Base-by-base conservation (phyloP, 2,329 filamentous ascomycete species). In the Cladosporium sp. region DNA sequence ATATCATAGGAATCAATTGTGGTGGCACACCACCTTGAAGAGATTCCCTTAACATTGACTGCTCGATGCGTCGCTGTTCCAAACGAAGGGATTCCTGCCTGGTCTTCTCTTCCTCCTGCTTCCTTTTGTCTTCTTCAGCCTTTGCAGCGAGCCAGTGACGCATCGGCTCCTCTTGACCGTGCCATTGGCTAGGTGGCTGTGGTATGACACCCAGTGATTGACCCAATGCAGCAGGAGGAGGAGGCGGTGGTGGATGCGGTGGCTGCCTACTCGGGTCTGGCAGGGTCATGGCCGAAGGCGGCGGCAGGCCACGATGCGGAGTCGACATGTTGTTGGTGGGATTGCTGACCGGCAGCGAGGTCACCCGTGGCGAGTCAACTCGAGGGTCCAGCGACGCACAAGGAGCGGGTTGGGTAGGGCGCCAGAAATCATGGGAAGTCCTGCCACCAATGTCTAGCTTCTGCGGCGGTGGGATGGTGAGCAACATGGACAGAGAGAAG, bases 91-190 rank as follows among this genome's bases (percentile, higher is more conserved):
- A 72, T 65, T 81, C 79, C 66, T 82, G 80, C 61, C 76, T 75
- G 51, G 79, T 81, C 70, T 74, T 78, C 64, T 82, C 79, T 66
- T 82, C 79, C 67, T 82, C 80, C 70, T 81, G 78, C 70, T 76
- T 79, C 59, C 78, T 73, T 69, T 75, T 78, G 61, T 82, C 80
- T 67, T 82, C 80, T 63, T 78, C 76, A 15, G 78, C 74, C 68
- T 80, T 82, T 19, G 78, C 77, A 11, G 72, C 69, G 20, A 82
- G 70, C 78, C 79, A 82, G 57, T 77, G 78, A 60, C 78, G 77
- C 75, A 80, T 80, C 19, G 76, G 75, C 54, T 82, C 80, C 63
- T 82, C 80, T 42, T 79, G 73, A 55, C 74, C 73, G 67, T 78
- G 76, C 76, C 75, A 79, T 67, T 76, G 75, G 36, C 67, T 67